phyloP scores from a whole-genome alignment of 2,329 filamentous ascomycete genomes.

The Geoglossum cookeanum region DNA sequence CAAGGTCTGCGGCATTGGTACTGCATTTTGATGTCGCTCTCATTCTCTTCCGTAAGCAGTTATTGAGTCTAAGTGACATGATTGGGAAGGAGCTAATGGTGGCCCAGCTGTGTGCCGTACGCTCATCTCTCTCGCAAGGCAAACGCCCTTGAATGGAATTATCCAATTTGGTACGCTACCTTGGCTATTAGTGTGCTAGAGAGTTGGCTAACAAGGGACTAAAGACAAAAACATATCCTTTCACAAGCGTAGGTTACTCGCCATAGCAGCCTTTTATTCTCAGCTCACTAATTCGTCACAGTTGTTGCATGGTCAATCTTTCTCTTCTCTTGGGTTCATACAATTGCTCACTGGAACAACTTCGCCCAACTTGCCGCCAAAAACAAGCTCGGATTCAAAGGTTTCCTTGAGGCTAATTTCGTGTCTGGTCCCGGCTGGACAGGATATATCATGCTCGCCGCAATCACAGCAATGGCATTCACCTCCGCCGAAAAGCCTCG shows the following conservation, averaged over 20 bases:
- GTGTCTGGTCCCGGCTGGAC: slow-evolving; percentile 68
- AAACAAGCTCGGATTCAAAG: slow-evolving; percentile 59
- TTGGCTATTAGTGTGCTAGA: neutral
- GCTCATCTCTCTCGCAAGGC: slow-evolving; percentile 60
- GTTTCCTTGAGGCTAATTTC: slow-evolving; percentile 60
- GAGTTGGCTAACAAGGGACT: slow-evolving; percentile 6
- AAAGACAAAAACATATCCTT: slow-evolving; percentile 72
- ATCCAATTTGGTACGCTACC: slow-evolving; percentile 42
- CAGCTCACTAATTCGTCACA: slow-evolving; percentile 9
- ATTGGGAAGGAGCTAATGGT: neutral
- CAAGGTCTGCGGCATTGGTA: slow-evolving; percentile 53
- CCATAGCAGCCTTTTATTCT: neutral
- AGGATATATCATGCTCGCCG: slow-evolving; percentile 66
- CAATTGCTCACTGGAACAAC: slow-evolving; percentile 75
- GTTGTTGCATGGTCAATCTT: slow-evolving; percentile 70
- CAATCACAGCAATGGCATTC: slow-evolving; percentile 57
- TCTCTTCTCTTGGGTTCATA: slow-evolving; percentile 76
- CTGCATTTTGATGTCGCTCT: slow-evolving; percentile 68
- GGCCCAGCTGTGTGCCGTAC: slow-evolving; percentile 52
- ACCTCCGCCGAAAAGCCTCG: slow-evolving; percentile 63
- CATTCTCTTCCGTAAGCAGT: slow-evolving; percentile 40
- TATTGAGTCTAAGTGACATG: neutral
- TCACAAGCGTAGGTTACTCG: slow-evolving; percentile 39
- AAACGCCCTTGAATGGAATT: slow-evolving; percentile 68
- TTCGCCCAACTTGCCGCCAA: slow-evolving; percentile 57